Base-by-base conservation (phyloP, 148 eudicot genomes). In the Diospyros kaki region DNA sequence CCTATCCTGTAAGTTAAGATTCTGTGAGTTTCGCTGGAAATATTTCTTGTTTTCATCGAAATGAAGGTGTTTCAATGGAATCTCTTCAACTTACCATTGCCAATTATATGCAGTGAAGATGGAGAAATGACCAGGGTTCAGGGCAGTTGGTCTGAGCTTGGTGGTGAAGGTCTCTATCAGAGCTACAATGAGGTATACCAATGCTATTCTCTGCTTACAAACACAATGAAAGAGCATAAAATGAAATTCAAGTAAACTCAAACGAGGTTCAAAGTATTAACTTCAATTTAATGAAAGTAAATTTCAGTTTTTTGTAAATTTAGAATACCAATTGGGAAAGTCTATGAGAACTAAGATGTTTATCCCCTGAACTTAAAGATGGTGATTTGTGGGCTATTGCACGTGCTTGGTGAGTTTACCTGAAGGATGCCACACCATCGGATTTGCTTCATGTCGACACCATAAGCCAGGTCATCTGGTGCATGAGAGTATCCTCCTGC, bases 401-500 rank as follows among this genome's bases (percentile, higher is more conserved):
- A 28, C 28, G 28, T 28, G 28, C 28, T 28, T 28, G 28, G 28
- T 28, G 28, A 28, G 28, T 4, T 59, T 63, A 78, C 86, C 88
- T 85, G 88, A 62, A 86, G 86, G 68, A 86, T 86, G 66, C 89
- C 89, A 60, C 66, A 81, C 89, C 86, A 86, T 72, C 89, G 51
- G 46, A 86, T 86, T 4, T 42, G 40, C 72, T 86, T 83, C 83
- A 86, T 83, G 77, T 86, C 84, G 59, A 86, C 84, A 55, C 86
- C 86, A 64, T 83, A 86, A 38, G 72, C 15, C 67, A 86, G 73
- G 9, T 81, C 79, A 75, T 76, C 69, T 2, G 86, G 86, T 48
- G 84, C 84, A 79, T 86, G 86, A 58, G 84, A 86, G 59, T 83
- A 86, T 63, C 89, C 89, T 63, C 89, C 89, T 86, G 80, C 68